Evolutionary conservation across 345 rosid genomes (phyloP).

Genomic region (Sisymbrium irio): DNA sequence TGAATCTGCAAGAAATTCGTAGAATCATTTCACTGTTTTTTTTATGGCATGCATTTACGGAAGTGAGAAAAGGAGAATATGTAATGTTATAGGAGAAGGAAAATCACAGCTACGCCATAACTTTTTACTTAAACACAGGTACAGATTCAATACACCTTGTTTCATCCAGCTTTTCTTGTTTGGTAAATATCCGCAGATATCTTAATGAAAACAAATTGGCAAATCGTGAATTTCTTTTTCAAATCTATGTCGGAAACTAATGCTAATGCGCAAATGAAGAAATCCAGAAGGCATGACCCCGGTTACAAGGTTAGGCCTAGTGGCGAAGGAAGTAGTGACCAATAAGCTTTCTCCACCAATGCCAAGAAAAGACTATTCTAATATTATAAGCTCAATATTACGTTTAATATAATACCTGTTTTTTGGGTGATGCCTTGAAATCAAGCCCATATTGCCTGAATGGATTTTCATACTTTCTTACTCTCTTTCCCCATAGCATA

Average conservation of each 20-base stretch:
- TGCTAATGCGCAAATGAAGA: not conserved
- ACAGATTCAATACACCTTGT: not conserved
- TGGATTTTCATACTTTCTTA: constrained; percentile 73
- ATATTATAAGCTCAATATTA: not conserved
- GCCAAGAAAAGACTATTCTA: constrained; percentile 1
- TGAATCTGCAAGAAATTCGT: constrained; percentile 52
- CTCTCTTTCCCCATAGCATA: constrained; percentile 80
- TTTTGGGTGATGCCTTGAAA: constrained; percentile 50
- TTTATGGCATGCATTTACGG: not conserved
- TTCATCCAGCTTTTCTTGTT: not conserved
- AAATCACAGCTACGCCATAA: constrained; percentile 7
- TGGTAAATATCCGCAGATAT: not conserved
- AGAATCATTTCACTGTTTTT: constrained; percentile 11
- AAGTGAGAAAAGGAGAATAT: not conserved
- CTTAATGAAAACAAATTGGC: not conserved
- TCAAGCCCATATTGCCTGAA: constrained; percentile 78
- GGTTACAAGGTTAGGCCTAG: not conserved
- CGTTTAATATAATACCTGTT: constrained; percentile 34
- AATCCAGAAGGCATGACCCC: not conserved
- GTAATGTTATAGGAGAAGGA: not conserved
- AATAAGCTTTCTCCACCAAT: not conserved
- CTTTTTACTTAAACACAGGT: not conserved
- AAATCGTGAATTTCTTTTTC: not conserved
- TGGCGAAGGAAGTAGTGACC: not conserved
- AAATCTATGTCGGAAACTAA: not conserved